Base-by-base conservation (phyloP, 805 yeast genomes). In the Candida multigemmis region DNA sequence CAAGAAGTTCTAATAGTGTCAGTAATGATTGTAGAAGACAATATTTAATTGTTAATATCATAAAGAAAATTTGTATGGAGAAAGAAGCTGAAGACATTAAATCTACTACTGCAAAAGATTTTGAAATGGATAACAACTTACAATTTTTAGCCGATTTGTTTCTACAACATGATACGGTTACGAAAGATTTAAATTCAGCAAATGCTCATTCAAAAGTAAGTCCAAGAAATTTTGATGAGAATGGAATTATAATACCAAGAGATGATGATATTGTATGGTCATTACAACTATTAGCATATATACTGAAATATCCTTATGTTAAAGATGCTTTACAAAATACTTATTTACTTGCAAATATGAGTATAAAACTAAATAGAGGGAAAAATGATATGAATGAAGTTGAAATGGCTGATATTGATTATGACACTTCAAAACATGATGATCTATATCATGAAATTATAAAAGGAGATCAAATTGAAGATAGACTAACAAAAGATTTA, bases 241-340 rank as follows among this genome's bases (percentile, higher is more conserved):
- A 79, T 22, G 94, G 94, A 2, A 74, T 77, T 13, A 66, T 87
- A n/a, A 69, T 86, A 5, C 96, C 96, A 2, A 71, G 84, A 31
- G 94, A 83, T 36, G 96, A 89, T 48, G 98, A 89, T 46, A 83
- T 89, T 11, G 77, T 85, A 19, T 86, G 96, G 95, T 80, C 94
- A 4, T 60, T 89, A 28, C 97, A 89, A 51, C 65, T 91, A 12
- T 53, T 91, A 26, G 97, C 97, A 9, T 89, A 86, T 51, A 83
- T 87, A 22, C 86, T 96, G 4, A 89, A 89, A 52, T 89, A 91
- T 44, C 77, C 96, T 1, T 69, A 74, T 35, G 59, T 87, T 49
- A 81, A 87, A 42, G 77, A 74, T 20, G 66, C 65, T 25, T 59
- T 89, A 32, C 93, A 86, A 38, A 71, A 69, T 27, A 77, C 94